phyloP scores from a whole-genome alignment of 2,329 filamentous ascomycete species.

The Neodidymelliopsis sp. region DNA sequence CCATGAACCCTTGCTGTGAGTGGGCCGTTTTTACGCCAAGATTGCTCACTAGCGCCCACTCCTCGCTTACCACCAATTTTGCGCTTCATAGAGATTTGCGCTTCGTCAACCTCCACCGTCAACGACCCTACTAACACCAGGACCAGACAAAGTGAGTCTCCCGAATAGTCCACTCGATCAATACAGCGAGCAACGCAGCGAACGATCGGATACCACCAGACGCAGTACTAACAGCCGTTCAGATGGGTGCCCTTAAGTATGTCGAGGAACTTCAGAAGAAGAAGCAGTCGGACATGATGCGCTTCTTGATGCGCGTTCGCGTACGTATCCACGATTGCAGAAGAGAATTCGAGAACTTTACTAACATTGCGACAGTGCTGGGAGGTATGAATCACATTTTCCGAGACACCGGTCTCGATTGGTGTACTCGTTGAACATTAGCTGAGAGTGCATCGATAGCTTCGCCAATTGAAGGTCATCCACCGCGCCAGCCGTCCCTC shows the following conservation, averaged over 20 bases:
- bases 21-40: conserved; percentile 12
- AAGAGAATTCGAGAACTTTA: conserved; percentile 18
- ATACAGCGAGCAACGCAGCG: conserved; percentile 6
- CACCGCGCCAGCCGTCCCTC: conserved; percentile 98
- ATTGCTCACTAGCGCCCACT: conserved; percentile 11
- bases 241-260: conserved; percentile 99
- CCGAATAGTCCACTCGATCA: conserved; percentile 12
- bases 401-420: conserved; percentile 46
- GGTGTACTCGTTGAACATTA: conserved; percentile 96
- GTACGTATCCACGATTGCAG: conserved; percentile 40
- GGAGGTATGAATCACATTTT: conserved; percentile 73
- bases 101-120: conserved; percentile 19
- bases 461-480: conserved; percentile 99
- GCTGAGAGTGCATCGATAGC: conserved; percentile 99
- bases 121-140: conserved; percentile 24
- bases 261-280: conserved; percentile 99
- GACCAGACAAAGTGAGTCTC: conserved; percentile 23
- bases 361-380: conserved; percentile 71
- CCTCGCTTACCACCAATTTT: conserved; percentile 17
- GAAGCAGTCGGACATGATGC: conserved; percentile 99
- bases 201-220: conserved; percentile 7
- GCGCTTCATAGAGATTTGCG: conserved; percentile 14
- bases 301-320: conserved; percentile 92
- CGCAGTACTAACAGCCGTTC: conserved; percentile 32
- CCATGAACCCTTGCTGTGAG: not conserved